Conservation (phyloP, 2,329 filamentous ascomycete species). For the Eurotiales sp. region DNA sequence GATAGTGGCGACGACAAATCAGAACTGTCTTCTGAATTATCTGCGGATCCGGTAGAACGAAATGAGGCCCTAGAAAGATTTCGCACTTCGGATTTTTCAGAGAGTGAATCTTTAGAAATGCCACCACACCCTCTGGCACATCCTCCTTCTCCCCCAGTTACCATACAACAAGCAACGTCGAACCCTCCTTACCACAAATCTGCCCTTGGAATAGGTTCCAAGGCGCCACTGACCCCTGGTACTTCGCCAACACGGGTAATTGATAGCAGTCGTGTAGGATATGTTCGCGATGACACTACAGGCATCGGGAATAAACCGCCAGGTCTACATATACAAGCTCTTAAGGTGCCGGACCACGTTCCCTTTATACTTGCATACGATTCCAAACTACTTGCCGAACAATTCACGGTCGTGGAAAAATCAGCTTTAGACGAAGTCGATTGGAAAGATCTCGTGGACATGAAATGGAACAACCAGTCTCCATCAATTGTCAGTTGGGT, state of each 20-base stretch:
- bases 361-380: conserved; percentile 63
- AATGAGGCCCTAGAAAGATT: conserved; percentile 32
- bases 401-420: conserved; percentile 63
- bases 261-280: conserved; percentile 23
- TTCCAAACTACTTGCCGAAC: conserved; percentile 58
- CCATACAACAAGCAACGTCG: conserved; percentile 36
- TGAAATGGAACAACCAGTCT: conserved; percentile 58
- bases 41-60: conserved; percentile 48
- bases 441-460: conserved; percentile 63
- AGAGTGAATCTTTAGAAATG: conserved; percentile 38
- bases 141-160: conserved; percentile 46
- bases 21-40: conserved; percentile 50
- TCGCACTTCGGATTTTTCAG: conserved; percentile 26
- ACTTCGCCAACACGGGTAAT: conserved; percentile 34
- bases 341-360: conserved; percentile 43
- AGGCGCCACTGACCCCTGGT: conserved; percentile 40
- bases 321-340: conserved; percentile 16
- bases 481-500: conserved; percentile 57
- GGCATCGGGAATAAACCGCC: not conserved
- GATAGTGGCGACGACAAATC: conserved; percentile 46
- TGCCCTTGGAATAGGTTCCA: conserved; percentile 29
- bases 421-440: conserved; percentile 63
- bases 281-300: conserved; percentile 29
- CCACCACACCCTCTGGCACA: conserved; percentile 44
- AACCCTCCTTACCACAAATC: conserved; percentile 30